Evolutionary conservation across 2,329 filamentous ascomycete genomes (phyloP), one percentile per base, ranked within the genome.

Genomic region (Colletotrichum euphorbiae): DNA sequence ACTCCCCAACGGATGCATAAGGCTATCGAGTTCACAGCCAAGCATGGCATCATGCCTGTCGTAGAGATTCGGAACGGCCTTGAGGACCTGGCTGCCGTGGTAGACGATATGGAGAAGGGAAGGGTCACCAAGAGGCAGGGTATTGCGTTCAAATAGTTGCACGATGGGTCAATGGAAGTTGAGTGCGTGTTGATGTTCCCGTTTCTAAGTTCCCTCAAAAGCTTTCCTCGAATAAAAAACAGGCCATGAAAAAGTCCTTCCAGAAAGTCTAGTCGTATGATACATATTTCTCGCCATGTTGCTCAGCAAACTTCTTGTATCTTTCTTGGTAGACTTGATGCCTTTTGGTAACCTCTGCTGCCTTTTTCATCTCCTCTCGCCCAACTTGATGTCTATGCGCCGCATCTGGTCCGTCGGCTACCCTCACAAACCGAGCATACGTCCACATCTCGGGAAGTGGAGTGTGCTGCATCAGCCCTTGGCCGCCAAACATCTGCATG

Each of bases 401-500:
- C 88, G 98, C 96, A 80, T 99, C 96, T 0, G 96, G 96, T 0
- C 96, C 96, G 80, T 99, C 96, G 0, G 93, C 94, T 73, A 97
- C 88, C 69, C 93, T 86, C 80, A 97, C 85, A 6, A 94, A 97
- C 65, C 94, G 85, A 75, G 93, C 92, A 68, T 87, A 83, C n/a
- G 93, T 89, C 89, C 93, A 97, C 89, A 94, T 91, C 77, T 85
- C 87, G 8, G 93, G 94, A 71, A 99, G 83, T n/a, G 96, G 96
- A 1, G 96, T 98, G 76, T 99, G 95, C 83, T 98, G 96, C 75
- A 89, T 92, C 52, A 99, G 91, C 77, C 96, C 96, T 4, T 92
- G 93, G 69, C 91, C 96, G 68, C 96, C 96, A 75, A 94, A 97
- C 0, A 93, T 89, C 85, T 99, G 95, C 12, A 99, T 90, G 0